Base-by-base conservation (phyloP, 1,284 basidiomycete genomes). In the Ustilago vetiveriae region DNA sequence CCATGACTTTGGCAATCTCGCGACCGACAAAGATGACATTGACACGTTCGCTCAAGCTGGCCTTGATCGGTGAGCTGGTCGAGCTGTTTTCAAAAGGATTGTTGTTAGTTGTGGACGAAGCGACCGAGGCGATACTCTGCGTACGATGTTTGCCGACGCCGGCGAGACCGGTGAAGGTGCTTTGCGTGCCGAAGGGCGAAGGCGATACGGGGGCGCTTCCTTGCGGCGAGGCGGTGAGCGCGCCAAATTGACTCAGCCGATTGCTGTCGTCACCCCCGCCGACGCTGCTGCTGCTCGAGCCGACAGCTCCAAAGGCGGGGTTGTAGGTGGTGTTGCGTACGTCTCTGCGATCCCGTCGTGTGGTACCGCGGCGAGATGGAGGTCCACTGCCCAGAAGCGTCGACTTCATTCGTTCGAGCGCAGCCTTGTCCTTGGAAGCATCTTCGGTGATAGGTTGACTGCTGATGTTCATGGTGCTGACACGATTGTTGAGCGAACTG, bases 1-100 rank as follows among this genome's bases (percentile, higher is more conserved):
- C 82, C 80, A 85, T 83, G 4, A 85, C 81, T n/a, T 83, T 79
- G 17, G 75, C 59, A 8, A 85, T 77, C 22, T 81, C 75, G 14
- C 83, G 83, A 6, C 63, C 72, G 39, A 80, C 80, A 57, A 84
- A 82, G 29, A 85, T 79, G 4, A 84, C 85, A 60, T 85, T 85
- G 57, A 86, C 83, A 2, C 84, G 84, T 76, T 87, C 86, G 35
- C 78, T 81, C 30, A 87, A 75, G 45, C 79, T 81, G 1, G 84
- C 84, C 24, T 46, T 62, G 26, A 59, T 33, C 7, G 49, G 55
- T 24, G 57, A 62, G 1, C 45, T 41, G 40, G 48, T 52, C 9
- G 52, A 46, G 44, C 58, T 60, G 43, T 57, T 57, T 40, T 74
- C 72, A 39, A 74, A 74, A 4, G 72, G 71, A 22, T 70, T 74